A percentile compares a stretch with the other conserved stretches of the same genome.
Evolutionary conservation across 2,329 filamentous ascomycete species (phyloP).

Genomic region (Aspergillus sp.): DNA sequence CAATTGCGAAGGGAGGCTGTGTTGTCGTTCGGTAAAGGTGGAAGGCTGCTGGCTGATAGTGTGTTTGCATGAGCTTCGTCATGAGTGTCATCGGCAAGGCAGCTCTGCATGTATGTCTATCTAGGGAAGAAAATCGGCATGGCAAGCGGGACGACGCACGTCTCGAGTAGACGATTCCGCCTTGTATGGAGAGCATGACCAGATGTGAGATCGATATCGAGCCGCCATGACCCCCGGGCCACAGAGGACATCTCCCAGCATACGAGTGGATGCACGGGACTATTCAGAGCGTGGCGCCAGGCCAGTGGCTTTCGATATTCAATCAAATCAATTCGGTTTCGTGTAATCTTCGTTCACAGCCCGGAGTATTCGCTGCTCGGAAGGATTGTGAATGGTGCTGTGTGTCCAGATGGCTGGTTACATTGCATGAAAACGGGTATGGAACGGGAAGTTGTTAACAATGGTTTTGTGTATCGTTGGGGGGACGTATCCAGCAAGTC

Average conservation of each 20-base stretch:
- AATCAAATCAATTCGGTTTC: slow-evolving; percentile 4
- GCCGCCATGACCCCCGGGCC: not conserved
- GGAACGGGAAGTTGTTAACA: slow-evolving; percentile 5
- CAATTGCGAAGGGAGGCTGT: not conserved
- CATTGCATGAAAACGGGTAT: slow-evolving; percentile 20
- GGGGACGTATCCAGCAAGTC: not conserved
- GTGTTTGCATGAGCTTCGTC: not conserved
- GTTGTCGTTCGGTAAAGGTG: not conserved
- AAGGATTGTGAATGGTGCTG: slow-evolving; percentile 9
- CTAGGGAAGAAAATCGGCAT: not conserved
- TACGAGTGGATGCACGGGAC: not conserved
- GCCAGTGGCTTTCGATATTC: not conserved
- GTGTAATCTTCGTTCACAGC: slow-evolving; percentile 12
- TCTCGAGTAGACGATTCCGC: not conserved
- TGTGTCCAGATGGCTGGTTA: slow-evolving; percentile 20
- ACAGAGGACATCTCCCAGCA: not conserved
- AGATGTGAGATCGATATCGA: not conserved
- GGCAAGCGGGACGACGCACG: not conserved
- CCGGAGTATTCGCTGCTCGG: not conserved
- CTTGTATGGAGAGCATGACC: not conserved
- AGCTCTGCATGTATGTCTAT: not conserved
- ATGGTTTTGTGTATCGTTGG: slow-evolving; percentile 10
- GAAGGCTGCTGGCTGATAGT: not conserved
- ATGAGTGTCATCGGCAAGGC: slow-evolving; percentile 3
- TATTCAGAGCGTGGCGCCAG: not conserved